Evolutionary conservation across 176 grass and related monocot genomes (phyloP), one percentile per base, ranked within the genome.

Genomic region (Lolium multiflorum): DNA sequence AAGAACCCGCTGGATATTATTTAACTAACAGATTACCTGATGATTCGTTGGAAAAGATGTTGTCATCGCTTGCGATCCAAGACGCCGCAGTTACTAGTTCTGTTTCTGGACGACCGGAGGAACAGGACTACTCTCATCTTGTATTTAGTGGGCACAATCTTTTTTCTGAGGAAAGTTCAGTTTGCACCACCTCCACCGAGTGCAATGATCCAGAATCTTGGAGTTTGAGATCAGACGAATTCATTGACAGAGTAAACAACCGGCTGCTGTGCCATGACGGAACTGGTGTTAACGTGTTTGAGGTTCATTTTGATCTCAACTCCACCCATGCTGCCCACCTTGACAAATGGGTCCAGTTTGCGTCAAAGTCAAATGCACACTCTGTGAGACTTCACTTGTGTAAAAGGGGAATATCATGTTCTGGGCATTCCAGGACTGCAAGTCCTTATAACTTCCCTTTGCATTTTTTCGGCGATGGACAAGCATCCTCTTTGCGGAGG

Each of bases 331-430:
- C 71, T 50, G n/a, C 71, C 71, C 71, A 74, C 71, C 71, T 74
- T 50, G 74, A 76, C 49, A 76, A 76, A 76, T 76, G 49, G 74
- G 49, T 76, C 25, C 48, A 55, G 16, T 55, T 76, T 55, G 74
- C 74, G 9, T 35, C 25, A 35, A 51, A 18, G 49, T 31, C 16
- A 18, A 8, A 10, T 76, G 49, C 74, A 20, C 24, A 20, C 17
- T 13, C 1, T 50, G 12, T 74, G 21, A 74, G 17, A 38, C 28
- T 77, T 37, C 28, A 31, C 15, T 56, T 77, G 74, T 17, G 16
- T 77, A 76, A 55, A 76, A 10, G 4, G 1, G 49, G 31, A 9
- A 38, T 37, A 56, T 37, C 49, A 10, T 54, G 15, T 77, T 18
- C 25, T 38, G 9, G 9, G 9, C 4, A 54, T 55, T 55, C 50